These are phyloP conservation scores for Neofusicoccum ribis DNA, from an alignment of 2,329 filamentous ascomycete species.

Conservation along the genomic window DNA sequence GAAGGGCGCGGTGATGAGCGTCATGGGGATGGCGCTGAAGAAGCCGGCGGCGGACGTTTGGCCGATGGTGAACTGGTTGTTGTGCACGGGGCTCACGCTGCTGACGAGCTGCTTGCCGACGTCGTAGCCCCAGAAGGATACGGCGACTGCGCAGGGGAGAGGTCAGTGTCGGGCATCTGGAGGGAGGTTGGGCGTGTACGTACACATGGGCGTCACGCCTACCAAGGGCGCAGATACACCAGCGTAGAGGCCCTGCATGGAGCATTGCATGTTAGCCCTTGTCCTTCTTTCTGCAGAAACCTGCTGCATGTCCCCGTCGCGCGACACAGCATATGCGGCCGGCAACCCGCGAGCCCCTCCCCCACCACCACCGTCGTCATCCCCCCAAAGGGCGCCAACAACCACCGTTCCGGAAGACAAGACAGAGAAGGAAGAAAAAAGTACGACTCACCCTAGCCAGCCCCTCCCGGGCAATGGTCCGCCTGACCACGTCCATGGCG, in stretches of 20 bases:
- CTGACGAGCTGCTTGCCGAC: conserved; percentile 87
- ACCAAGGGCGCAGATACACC: conserved; percentile 93
- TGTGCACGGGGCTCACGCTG: conserved; percentile 63
- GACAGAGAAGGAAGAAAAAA: conserved; percentile 7
- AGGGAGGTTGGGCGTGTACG: conserved; percentile 42
- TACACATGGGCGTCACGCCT: conserved; percentile 98
- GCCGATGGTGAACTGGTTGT: conserved; percentile 73
- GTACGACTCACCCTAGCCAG: conserved; percentile 54
- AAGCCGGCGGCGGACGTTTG: conserved; percentile 93
- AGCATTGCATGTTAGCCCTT: background rate
- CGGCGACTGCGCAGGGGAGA: conserved; percentile 52
- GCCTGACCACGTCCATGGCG: conserved; percentile 88
- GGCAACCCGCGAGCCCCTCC: background rate
- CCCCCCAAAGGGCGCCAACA: background rate
- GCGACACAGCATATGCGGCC: background rate
- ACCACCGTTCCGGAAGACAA: background rate
- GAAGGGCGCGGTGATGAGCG: conserved; percentile 95
- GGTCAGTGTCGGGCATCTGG: conserved; percentile 21
- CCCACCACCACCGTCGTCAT: background rate
- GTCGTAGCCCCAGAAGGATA: conserved; percentile 84
- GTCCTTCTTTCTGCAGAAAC: background rate
- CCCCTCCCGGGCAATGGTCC: conserved; percentile 84
- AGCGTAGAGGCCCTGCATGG: conserved; percentile 77
- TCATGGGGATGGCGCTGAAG: conserved; percentile 95
- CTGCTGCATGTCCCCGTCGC: background rate